A percentile compares a stretch with the other conserved stretches of the same genome.
Evolutionary conservation across 805 yeast species (phyloP).

Genomic region (Nakazawaea laoshanensis): DNA sequence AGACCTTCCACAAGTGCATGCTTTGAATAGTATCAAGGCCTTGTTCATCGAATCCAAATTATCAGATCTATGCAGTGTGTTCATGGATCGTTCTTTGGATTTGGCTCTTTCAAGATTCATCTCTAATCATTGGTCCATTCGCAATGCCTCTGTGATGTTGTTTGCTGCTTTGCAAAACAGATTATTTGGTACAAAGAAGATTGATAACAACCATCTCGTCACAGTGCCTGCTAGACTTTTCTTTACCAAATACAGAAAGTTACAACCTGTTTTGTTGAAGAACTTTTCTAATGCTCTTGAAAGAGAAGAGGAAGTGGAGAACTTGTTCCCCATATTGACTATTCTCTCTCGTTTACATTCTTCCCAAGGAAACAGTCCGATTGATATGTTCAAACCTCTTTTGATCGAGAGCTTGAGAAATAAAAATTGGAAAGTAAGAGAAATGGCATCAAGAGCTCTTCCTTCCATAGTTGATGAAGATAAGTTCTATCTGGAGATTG

Average conservation of each 20-base stretch:
- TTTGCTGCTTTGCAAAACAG: conserved; percentile 79
- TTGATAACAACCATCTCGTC: conserved; percentile 27
- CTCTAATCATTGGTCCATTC: conserved; percentile 70
- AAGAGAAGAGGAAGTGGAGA: conserved; percentile 35
- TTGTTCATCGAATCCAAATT: conserved; percentile 66
- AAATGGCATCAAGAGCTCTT: conserved; percentile 71
- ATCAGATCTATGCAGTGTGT: conserved; percentile 40
- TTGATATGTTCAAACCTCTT: conserved; percentile 42
- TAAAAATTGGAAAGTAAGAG: conserved; percentile 76
- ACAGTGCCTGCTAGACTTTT: conserved; percentile 54
- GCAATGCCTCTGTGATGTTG: conserved; percentile 91
- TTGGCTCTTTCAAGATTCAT: conserved; percentile 57
- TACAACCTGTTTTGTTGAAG: conserved; percentile 39
- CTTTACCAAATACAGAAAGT: conserved; percentile 53
- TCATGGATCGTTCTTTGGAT: conserved; percentile 48
- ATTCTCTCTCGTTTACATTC: conserved; percentile 62
- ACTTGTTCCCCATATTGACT: conserved; percentile 68
- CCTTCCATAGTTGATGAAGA: conserved; percentile 36
- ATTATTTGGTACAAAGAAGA: conserved; percentile 56
- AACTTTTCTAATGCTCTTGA: conserved; percentile 27
- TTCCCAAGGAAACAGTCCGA: conserved; percentile 43
- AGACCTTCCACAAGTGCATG: conserved; percentile 90
- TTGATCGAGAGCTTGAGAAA: conserved; percentile 41
- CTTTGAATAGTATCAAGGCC: conserved; percentile 75
- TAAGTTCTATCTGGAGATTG: conserved; percentile 21